A percentile compares a stretch with the other conserved stretches of the same genome.
phyloP scores from a whole-genome alignment of 805 yeast genomes.

The Metschnikowia noctiluminum region DNA sequence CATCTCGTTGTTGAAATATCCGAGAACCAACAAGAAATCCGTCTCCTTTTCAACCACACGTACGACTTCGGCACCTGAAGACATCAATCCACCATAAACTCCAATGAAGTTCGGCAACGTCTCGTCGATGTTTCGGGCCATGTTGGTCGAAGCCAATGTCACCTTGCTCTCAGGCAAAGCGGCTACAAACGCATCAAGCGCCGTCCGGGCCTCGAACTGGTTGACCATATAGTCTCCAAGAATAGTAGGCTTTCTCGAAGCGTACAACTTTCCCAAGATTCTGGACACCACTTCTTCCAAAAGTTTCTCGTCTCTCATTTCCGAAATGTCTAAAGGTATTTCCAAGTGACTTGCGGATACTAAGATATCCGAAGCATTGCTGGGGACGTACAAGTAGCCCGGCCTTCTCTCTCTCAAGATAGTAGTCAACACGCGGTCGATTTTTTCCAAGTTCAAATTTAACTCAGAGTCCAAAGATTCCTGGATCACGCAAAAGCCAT shows the following conservation, averaged over 20 bases:
- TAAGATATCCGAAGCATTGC: slow-evolving; percentile 52
- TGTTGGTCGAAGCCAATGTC: slow-evolving; percentile 53
- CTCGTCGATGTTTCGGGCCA: slow-evolving; percentile 77
- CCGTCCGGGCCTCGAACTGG: slow-evolving; percentile 48
- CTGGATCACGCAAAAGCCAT: slow-evolving; percentile 47
- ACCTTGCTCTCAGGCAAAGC: slow-evolving; percentile 32
- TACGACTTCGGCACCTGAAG: slow-evolving; percentile 24
- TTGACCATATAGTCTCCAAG: slow-evolving; percentile 68
- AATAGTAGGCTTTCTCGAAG: slow-evolving; percentile 57
- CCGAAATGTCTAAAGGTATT: slow-evolving; percentile 13
- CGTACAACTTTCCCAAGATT: slow-evolving; percentile 50
- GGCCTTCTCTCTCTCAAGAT: slow-evolving; percentile 65
- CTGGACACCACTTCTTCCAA: slow-evolving; percentile 22
- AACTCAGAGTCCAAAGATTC: slow-evolving; percentile 33
- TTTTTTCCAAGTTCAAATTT: slow-evolving; percentile 41
- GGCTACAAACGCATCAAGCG: slow-evolving; percentile 50
- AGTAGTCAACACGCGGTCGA: slow-evolving; percentile 61
- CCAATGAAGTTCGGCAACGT: slow-evolving; percentile 62
- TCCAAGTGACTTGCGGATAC: slow-evolving; percentile 22
- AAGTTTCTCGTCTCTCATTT: slow-evolving; percentile 10
- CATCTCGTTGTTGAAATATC: slow-evolving; percentile 47
- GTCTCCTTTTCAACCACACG: slow-evolving; percentile 39
- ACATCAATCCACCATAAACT: slow-evolving; percentile 60
- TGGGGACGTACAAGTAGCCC: slow-evolving; percentile 76
- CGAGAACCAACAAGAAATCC: slow-evolving; percentile 70